These are phyloP conservation scores for Avena insularis DNA, from an alignment of 176 grass and related monocot genomes.

Conservation along the genomic window DNA sequence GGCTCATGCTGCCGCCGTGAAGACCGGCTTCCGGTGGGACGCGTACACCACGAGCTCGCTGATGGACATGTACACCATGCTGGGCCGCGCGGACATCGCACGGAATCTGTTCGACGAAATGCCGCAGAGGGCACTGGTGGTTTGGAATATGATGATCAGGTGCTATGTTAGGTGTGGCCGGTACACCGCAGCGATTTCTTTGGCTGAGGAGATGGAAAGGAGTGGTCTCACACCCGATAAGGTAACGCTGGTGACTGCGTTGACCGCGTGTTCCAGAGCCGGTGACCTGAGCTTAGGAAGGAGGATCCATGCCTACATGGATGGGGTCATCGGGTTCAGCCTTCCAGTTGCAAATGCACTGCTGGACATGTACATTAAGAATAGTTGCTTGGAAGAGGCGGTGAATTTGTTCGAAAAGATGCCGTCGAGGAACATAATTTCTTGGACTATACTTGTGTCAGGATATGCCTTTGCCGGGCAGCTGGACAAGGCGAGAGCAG, in stretches of 20 bases:
- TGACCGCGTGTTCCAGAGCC: constrained; percentile 56
- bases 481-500: constrained; percentile 58
- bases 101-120: constrained; percentile 67
- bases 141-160: constrained; percentile 69
- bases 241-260: constrained; percentile 43
- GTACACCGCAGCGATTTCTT: constrained; percentile 40
- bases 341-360: constrained; percentile 64
- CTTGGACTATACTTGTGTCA: constrained; percentile 61
- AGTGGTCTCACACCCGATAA: constrained; percentile 48
- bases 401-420: constrained; percentile 54
- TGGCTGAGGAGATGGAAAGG: constrained; percentile 53
- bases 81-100: constrained; percentile 36
- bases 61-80: constrained; percentile 57
- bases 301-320: constrained; percentile 60
- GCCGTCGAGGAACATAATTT: constrained; percentile 61
- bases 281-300: constrained; percentile 58
- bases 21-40: constrained; percentile 61
- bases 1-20: constrained; percentile 45
- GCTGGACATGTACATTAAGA: constrained; percentile 70
- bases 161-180: constrained; percentile 53
- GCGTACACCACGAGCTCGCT: constrained; percentile 61
- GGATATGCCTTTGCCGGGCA: constrained; percentile 52
- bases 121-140: constrained; percentile 38
- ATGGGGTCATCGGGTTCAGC: constrained; percentile 50
- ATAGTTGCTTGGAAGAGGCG: constrained; percentile 54